These are phyloP conservation scores for Ascosphaera aggregata DNA, from an alignment of 2,329 filamentous ascomycete species.

Conservation along the genomic window DNA sequence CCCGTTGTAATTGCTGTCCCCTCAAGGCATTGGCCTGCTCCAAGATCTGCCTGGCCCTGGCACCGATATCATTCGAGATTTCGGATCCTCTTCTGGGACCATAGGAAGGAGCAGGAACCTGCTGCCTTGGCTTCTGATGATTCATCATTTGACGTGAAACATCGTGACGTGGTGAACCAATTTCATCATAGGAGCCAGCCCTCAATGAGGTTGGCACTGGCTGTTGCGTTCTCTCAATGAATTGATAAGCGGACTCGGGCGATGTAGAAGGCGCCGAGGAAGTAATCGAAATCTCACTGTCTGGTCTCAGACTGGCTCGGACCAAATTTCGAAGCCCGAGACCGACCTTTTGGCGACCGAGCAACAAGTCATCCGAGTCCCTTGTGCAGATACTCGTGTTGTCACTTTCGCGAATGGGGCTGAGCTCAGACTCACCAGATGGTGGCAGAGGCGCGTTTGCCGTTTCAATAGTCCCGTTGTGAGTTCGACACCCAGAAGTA, in stretches of 20 bases:
- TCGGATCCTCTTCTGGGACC: slow-evolving; percentile 4
- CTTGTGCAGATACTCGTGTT: neutral
- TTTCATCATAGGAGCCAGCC: slow-evolving; percentile 5
- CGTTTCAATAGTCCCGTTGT: neutral
- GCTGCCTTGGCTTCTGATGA: slow-evolving; percentile 5
- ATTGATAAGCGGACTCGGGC: slow-evolving; percentile 5
- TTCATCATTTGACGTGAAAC: slow-evolving; percentile 3
- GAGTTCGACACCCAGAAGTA: neutral
- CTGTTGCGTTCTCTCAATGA: neutral
- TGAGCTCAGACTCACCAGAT: neutral
- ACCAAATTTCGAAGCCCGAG: slow-evolving; percentile 58
- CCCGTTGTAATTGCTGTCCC: slow-evolving; percentile 7
- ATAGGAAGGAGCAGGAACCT: slow-evolving; percentile 3
- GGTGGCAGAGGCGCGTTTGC: neutral
- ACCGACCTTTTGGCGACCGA: neutral
- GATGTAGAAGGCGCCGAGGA: slow-evolving; percentile 29
- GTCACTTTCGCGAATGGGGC: neutral
- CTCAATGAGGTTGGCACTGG: neutral
- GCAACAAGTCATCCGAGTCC: neutral
- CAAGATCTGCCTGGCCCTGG: slow-evolving; percentile 16
- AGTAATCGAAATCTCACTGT: slow-evolving; percentile 62
- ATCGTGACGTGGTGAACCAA: neutral
- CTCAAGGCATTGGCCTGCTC: slow-evolving; percentile 15
- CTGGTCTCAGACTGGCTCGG: slow-evolving; percentile 57
- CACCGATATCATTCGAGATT: slow-evolving; percentile 10